Percentiles rank a stretch among this genome's conserved stretches.
Conservation (phyloP, 495 filamentous ascomycete species). For the Chaetomium fimeti region DNA sequence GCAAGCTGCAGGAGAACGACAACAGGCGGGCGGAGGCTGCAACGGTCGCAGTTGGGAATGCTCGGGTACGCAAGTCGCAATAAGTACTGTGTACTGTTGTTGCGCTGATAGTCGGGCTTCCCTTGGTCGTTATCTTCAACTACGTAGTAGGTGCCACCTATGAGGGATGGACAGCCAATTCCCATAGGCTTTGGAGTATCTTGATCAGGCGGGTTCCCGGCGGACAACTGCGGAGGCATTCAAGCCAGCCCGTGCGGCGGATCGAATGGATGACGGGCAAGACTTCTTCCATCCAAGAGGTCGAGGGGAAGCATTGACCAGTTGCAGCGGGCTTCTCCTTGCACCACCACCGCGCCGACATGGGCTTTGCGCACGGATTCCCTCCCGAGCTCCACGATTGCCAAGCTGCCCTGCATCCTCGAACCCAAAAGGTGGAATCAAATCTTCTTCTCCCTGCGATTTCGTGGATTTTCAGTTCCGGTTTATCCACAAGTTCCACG, state of each 20-base stretch:
- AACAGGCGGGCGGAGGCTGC: neutral
- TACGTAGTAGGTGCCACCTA: no score
- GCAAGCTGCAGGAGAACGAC: slow-evolving; percentile 12
- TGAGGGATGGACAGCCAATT: no score
- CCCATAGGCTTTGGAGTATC: slow-evolving; percentile 5
- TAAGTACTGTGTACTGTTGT: neutral
- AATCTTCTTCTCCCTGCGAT: neutral
- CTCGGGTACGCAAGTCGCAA: neutral
- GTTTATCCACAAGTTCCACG: neutral
- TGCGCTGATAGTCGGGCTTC: neutral
- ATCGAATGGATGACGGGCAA: slow-evolving; percentile 18
- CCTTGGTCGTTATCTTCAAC: no score
- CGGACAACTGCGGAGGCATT: slow-evolving; percentile 11
- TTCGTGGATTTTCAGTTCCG: neutral
- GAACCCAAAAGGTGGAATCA: neutral
- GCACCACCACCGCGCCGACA: slow-evolving; percentile 13
- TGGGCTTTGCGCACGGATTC: slow-evolving; percentile 20
- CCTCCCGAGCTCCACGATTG: neutral
- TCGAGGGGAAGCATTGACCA: slow-evolving; percentile 1
- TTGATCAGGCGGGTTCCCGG: slow-evolving; percentile 6
- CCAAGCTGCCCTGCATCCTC: neutral
- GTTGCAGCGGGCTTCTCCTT: slow-evolving; percentile 7
- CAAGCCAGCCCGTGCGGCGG: neutral
- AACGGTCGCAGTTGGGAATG: neutral
- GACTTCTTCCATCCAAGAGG: neutral